A percentile compares a stretch with the other conserved stretches of the same genome.
phyloP scores from a whole-genome alignment of 2,329 filamentous ascomycete genomes.

The Aspergillus sp. region DNA sequence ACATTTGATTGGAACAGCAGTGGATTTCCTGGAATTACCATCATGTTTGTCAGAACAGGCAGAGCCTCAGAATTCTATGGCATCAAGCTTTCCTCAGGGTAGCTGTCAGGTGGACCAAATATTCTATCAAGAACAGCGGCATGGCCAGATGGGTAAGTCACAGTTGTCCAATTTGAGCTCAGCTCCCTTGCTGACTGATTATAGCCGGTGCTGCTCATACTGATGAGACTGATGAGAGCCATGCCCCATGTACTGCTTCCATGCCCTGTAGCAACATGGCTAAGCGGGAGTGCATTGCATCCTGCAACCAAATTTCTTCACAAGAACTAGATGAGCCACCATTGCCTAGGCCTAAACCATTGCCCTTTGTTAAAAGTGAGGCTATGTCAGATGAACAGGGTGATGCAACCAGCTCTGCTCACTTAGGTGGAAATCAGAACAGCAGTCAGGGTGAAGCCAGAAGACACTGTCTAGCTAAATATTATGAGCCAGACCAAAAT shows the following conservation, averaged over 20 bases:
- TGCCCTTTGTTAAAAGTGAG: too few species aligned
- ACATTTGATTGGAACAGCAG: too few species aligned
- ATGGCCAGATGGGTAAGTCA: not conserved
- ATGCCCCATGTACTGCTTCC: not conserved
- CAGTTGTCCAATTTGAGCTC: not conserved
- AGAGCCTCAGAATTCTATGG: too few species aligned
- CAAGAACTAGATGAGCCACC: not conserved
- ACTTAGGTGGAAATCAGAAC: not conserved
- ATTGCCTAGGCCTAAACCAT: not conserved
- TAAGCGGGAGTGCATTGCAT: not conserved
- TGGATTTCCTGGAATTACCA: too few species aligned
- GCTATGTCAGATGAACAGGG: too few species aligned
- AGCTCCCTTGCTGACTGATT: not conserved
- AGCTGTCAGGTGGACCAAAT: too few species aligned
- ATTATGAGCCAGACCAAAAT: not conserved
- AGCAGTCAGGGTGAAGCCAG: not conserved
- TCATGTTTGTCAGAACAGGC: too few species aligned
- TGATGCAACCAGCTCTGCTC: not conserved
- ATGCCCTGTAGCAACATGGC: not conserved
- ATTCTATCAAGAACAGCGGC: not conserved
- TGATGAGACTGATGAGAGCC: not conserved
- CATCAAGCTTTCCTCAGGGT: too few species aligned
- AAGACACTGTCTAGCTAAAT: not conserved
- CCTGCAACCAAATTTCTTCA: not conserved
- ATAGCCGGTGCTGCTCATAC: not conserved